A percentile compares a stretch with the other conserved stretches of the same genome.
These are phyloP conservation scores for Neofusicoccum ribis DNA, from an alignment of 2,329 filamentous ascomycete species.

Conservation along the genomic window DNA sequence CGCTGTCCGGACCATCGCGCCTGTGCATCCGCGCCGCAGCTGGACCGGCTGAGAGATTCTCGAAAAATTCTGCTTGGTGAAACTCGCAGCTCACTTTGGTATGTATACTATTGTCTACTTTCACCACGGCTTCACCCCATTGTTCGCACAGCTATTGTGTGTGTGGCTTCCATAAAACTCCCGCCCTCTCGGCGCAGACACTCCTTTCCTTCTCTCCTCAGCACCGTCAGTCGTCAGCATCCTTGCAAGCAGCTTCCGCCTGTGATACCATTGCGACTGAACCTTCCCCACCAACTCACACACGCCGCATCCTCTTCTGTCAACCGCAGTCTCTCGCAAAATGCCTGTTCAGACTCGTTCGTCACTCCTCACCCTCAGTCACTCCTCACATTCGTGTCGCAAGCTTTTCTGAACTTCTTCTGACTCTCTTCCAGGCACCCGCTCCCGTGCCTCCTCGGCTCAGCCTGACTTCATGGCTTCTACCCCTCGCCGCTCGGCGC, in stretches of 20 bases:
- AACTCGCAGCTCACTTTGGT: background rate
- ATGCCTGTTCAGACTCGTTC: slow-evolving; percentile 1
- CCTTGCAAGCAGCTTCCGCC: background rate
- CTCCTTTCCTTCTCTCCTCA: background rate
- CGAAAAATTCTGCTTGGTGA: background rate
- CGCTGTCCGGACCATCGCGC: background rate
- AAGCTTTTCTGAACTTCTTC: background rate
- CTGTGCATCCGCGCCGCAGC: background rate
- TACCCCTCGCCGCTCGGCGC: slow-evolving; percentile 4
- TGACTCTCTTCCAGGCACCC: background rate
- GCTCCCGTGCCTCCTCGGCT: background rate
- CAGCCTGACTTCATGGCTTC: background rate
- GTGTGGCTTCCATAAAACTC: background rate
- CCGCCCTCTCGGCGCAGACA: background rate
- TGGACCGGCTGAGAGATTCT: background rate
- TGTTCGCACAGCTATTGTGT: slow-evolving; percentile 1
- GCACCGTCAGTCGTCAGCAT: background rate
- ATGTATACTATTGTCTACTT: background rate
- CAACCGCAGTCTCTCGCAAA: background rate
- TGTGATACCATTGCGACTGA: too few species aligned
- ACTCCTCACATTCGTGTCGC: background rate
- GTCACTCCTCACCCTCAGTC: background rate
- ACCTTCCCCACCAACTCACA: background rate
- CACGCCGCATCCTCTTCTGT: background rate
- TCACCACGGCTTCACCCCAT: background rate